Base-by-base conservation (phyloP, 495 filamentous ascomycete genomes). In the Aspergillus panamensis region DNA sequence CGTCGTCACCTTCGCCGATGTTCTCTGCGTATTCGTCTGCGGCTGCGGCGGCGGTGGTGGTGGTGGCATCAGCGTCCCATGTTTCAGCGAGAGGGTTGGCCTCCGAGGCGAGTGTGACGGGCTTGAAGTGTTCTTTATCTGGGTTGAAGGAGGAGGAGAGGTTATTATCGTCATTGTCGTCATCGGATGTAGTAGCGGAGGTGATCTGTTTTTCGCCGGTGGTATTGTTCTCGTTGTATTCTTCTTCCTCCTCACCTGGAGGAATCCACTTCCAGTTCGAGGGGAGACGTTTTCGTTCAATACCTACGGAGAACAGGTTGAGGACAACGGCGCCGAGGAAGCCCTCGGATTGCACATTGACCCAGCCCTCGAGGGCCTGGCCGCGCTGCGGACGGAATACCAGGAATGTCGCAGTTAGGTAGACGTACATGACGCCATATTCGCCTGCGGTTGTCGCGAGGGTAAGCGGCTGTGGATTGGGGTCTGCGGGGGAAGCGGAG, bases 301-400 rank as follows among this genome's bases (percentile, higher is more conserved):
- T 85, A 40, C 80, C 84, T 1, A 87, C 87, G 59, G 84, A 87
- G 77, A 92, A 91, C 16, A 89, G 72, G 69, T 93, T 93, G 62
- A 84, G 83, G 13, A 84, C 86, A 3, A 90, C 76, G 3, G 90
- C 72, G 20, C 87, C 87, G 1, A 93, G 64, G 65, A 90, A 86
- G 8, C 84, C 83, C 56, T 87, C 82, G n/a, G 84, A 87, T 65
- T 88, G 85, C 33, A 91, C 72, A 60, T 87, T 90, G 31, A 91
- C 80, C 68, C 76, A 84, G 12, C 85, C 89, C 51, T 88, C 82
- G 21, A 92, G 69, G 33, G 66, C 71, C 25, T 76, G 74, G 14
- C 83, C 83, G 57, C 76, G 80, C 61, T 75, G 68, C 1, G 89
- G 89, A 48, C 76, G 77, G 68, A 89, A 87, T 32, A 91, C 70